Base-by-base conservation (phyloP, 1,284 basidiomycete species). In the Coriolopsis trogii region DNA sequence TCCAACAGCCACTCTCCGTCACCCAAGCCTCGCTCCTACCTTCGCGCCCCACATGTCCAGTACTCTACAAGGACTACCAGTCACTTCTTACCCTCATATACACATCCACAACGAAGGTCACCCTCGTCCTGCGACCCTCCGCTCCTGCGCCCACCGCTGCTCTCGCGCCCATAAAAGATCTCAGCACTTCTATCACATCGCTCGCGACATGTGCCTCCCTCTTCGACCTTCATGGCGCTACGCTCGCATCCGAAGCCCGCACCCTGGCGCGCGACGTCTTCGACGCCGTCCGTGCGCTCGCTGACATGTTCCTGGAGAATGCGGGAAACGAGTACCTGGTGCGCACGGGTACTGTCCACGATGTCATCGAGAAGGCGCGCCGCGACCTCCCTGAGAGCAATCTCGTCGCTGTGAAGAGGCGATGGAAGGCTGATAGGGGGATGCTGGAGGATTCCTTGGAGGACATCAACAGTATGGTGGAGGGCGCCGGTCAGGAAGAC, bases 21-120 rank as follows among this genome's bases (percentile, higher is more conserved):
- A 29, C 57, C 13, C 38, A 39, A 25, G 16, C 45, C 23, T 56
- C 64, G n/a, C 56, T 66, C 18, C 44, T 49, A 25, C 43, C 64
- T 43, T 51, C 60, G 41, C 38, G 62, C 29, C 65, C 74, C 46
- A 23, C 75, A 54, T 67, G 75, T 46, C 13, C 65, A 15, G 63
- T 76, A 46, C 61, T 87, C 30, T 78, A 73, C 57, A 74, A 75
- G 40, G 89, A 91, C 62, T 71, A 85, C 20, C 56, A 82, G 16
- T 79, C 83, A 1, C 71, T 90, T 25, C 73, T 89, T 28, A 74
- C 81, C 3, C 73, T 89, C 49, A 63, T 89, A n/a, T 77, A 87
- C 66, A 71, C 73, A 8, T 70, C 78, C 20, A 72, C 79, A 1
- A 90, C 86, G 9, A 91, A 87, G 63, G 65, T 89, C 28, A 73